Evolutionary conservation across 805 yeast species (phyloP).

Genomic region (Jamesozyma rosinii): DNA sequence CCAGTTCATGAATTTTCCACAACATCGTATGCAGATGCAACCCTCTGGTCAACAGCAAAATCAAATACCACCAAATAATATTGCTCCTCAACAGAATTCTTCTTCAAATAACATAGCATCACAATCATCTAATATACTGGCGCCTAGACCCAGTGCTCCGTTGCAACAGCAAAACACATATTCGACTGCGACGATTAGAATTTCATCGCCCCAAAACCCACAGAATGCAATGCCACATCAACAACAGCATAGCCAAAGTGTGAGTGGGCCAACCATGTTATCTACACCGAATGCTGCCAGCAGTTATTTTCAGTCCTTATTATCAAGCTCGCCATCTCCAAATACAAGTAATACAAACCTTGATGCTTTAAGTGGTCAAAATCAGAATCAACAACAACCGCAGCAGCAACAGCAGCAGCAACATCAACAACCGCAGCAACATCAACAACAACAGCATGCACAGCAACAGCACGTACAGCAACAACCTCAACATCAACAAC

Average conservation of each 20-base stretch:
- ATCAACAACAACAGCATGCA: neutral
- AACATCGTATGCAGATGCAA: neutral
- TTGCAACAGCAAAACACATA: neutral
- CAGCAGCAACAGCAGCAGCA: neutral
- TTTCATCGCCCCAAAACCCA: neutral
- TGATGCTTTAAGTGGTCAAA: neutral
- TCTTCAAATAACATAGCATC: neutral
- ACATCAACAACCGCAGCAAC: neutral
- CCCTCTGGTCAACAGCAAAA: neutral
- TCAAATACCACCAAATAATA: slow-evolving; percentile 1
- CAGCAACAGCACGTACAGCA: neutral
- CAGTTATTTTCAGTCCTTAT: slow-evolving; percentile 23
- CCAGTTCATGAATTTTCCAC: slow-evolving; percentile 10
- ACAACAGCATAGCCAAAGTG: slow-evolving; percentile 1
- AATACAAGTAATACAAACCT: slow-evolving; percentile 13
- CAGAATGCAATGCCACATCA: neutral
- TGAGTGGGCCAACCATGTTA: slow-evolving; percentile 13
- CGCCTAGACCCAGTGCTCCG: neutral
- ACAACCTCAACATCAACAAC: neutral
- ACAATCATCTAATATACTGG: neutral
- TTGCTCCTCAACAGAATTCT: slow-evolving; percentile 2
- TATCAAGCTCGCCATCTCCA: slow-evolving; percentile 26
- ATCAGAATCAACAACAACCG: neutral
- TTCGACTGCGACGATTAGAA: neutral
- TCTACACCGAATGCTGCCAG: slow-evolving; percentile 20